Evolutionary conservation across 192 early-diverging fungal species (phyloP), one percentile per base, ranked within the genome.

Genomic region (Backusella morwellensis): DNA sequence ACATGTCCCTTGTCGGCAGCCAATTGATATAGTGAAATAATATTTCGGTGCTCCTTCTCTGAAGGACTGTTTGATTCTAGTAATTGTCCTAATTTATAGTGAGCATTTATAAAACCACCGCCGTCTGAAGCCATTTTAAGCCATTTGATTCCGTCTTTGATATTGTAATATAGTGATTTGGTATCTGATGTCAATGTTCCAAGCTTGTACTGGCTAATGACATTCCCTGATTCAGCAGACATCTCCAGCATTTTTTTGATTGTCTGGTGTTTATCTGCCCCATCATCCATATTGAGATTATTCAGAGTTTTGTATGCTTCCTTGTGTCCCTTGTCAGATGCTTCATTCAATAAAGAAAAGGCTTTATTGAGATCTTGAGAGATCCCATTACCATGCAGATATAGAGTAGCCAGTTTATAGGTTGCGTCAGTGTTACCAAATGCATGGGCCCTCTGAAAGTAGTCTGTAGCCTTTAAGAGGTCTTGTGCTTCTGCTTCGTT

Each of bases 391-490:
- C 52, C 52, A 9, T 56, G 1, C 1, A 56, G 21, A 21, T 56
- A 9, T 6, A 56, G 1, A 8, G 19, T 23, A 14, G 42, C 70
- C 9, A 72, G 14, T n/a, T 26, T 72, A 14, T 56, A 69, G 34
- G 75, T 75, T 17, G 79, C 78, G 0, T 70, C 67, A 9, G 75
- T 29, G 15, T 56, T 52, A 70, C 72, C 72, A 19, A 52, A 68
- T 21, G 47, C 47, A 15, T 68, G 66, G 4, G 74, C 79, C 2
- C 70, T 67, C 6, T 66, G 19, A 66, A 72, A 85, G 7, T 47
- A 75, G 35, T 72, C 75, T 21, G 68, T 17, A 9, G 81, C 84
- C 14, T 73, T 79, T 19, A 21, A 35, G 14, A 77, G 26, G 44
- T 86, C 70, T 6, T 74, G 67, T 1, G 32, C 54, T 0, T 50